phyloP scores from a whole-genome alignment of 257 asterid genomes.

The Leonotis leonurus region DNA sequence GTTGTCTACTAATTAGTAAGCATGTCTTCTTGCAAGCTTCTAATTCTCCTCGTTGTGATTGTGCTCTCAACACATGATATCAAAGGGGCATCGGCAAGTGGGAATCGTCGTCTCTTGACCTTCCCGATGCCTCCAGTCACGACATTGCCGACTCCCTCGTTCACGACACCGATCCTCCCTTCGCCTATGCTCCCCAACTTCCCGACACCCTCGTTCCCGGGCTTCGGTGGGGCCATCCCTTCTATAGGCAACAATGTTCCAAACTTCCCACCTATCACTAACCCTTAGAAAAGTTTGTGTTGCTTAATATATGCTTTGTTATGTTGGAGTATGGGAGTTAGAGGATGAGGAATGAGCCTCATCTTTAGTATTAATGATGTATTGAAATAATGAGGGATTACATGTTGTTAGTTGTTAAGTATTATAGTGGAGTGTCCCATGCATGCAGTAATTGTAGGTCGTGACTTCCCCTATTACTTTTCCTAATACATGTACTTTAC shows the following conservation, averaged over 20 bases:
- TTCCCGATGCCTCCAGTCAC: neutral
- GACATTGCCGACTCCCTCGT: neutral
- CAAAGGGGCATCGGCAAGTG: conserved; percentile 1
- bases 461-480: neutral
- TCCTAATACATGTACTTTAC: neutral
- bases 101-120: conserved; percentile 17
- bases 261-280: neutral
- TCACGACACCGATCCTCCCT: neutral
- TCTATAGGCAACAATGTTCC: conserved; percentile 5
- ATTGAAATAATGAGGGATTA: neutral
- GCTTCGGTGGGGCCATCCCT: conserved; percentile 6
- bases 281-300: conserved; percentile 1
- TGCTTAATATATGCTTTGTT: neutral
- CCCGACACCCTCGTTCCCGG: conserved; percentile 20
- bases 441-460: neutral
- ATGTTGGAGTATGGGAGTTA: neutral
- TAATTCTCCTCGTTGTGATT: conserved; percentile 8
- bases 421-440: neutral
- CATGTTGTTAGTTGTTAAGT: neutral
- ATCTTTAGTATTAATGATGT: neutral
- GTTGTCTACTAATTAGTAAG: neutral
- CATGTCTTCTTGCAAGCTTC: conserved; percentile 23
- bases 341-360: neutral
- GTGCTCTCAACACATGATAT: conserved; percentile 14
- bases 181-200: neutral